Evolutionary conservation across 805 yeast genomes (phyloP), one percentile per base, ranked within the genome.

Genomic region (Hyphopichia homilentoma): DNA sequence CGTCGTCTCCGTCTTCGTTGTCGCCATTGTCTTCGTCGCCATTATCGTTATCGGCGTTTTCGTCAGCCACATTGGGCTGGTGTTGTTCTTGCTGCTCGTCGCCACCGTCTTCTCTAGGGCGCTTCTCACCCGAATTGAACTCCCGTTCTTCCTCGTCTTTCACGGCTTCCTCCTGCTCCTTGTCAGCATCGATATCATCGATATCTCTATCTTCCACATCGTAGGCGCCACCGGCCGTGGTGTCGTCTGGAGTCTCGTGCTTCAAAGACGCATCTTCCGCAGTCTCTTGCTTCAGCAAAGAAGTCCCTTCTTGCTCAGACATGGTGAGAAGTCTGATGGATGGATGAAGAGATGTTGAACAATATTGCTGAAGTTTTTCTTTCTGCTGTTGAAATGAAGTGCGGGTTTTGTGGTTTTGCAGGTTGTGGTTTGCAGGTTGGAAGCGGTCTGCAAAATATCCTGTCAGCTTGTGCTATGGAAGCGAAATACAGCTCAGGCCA

Each of bases 1-100:
- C 86, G 0, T 65, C 72, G 0, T 79, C 81, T 5, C 61, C 73
- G 0, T 65, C 72, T 0, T 63, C 68, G 0, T 64, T 75, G 0
- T 57, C 75, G 0, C 73, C 79, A 1, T 73, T 79, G 6, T 44
- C 54, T 3, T 54, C 58, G 0, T 44, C 57, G 9, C 43, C 54
- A 5, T 39, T 47, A 4, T 37, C 52, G 12, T 42, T 50, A 7
- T 38, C 45, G 11, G 31, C 51, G 7, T 36, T 48, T 19, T 22
- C 40, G 9, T 33, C 39, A 20, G 31, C 29, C 27, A 33, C 25
- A 20, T 38, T 38, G 14, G 18, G 33, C 21, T 36, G 21, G 12
- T 6, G 8, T 13, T 16, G 13, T 4, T 7, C 17, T 16, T 19
- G 13, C 11, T 17, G 18, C n/a, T 29, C 44, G 13, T 30, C 32